Conservation (phyloP, 345 rosid species). For the Citrus trifoliata region DNA sequence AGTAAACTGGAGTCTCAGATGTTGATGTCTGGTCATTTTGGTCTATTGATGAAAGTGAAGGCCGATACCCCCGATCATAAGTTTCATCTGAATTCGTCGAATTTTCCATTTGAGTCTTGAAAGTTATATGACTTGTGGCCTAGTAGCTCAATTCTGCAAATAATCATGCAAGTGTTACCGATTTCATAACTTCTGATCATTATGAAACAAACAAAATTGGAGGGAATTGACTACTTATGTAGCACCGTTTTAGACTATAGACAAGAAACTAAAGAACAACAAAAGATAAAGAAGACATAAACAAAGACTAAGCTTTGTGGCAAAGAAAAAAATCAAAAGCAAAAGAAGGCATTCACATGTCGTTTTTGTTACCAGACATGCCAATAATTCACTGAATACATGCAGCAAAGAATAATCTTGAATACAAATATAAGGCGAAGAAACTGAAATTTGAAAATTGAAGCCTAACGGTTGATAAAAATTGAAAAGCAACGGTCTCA, state of each 20-base stretch:
- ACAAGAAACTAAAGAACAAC: slow-evolving; percentile 14
- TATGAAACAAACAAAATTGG: slow-evolving; percentile 19
- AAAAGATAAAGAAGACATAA: slow-evolving; percentile 23
- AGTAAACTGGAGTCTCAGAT: slow-evolving; percentile 51
- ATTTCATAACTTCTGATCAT: slow-evolving; percentile 18
- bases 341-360: slow-evolving; percentile 40
- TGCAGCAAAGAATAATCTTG: slow-evolving; percentile 7
- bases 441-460: slow-evolving; percentile 36
- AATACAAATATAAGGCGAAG: slow-evolving; percentile 10
- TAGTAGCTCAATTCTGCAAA: slow-evolving; percentile 32
- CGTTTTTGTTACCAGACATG: slow-evolving; percentile 34
- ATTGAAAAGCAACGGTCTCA: slow-evolving; percentile 47
- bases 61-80: slow-evolving; percentile 47
- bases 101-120: slow-evolving; percentile 34
- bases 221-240: slow-evolving; percentile 13
- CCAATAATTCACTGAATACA: slow-evolving; percentile 25
- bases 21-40: slow-evolving; percentile 44
- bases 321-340: slow-evolving; percentile 31
- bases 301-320: slow-evolving; percentile 24
- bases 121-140: neutral
- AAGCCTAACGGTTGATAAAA: slow-evolving; percentile 29
- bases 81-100: slow-evolving; percentile 39
- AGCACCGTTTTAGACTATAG: slow-evolving; percentile 17
- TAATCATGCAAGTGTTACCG: slow-evolving; percentile 18
- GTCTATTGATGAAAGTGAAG: slow-evolving; percentile 52